Conservation (phyloP, 257 asterid genomes). For the Solanum appendiculatum region DNA sequence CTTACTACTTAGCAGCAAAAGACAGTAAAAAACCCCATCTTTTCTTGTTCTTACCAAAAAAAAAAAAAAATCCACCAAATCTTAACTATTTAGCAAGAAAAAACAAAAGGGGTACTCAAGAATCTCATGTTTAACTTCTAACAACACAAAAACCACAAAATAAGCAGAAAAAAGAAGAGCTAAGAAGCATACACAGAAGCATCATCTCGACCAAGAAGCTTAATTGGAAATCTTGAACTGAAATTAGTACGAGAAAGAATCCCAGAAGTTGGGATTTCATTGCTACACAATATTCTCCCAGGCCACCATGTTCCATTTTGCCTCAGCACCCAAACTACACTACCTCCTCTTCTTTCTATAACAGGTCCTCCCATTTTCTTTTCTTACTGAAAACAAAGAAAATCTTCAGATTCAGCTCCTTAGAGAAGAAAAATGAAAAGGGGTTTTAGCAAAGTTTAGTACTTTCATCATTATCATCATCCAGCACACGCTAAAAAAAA, state of each 20-base stretch:
- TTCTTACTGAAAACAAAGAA: not conserved
- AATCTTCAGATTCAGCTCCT: not conserved
- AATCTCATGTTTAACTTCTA: not conserved
- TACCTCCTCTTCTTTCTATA: conserved; percentile 8
- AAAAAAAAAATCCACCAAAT: not conserved
- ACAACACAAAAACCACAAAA: not conserved
- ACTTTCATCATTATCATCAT: not conserved
- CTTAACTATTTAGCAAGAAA: not conserved
- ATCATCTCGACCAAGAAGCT: conserved; percentile 19
- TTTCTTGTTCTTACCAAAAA: not conserved
- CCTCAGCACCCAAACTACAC: conserved; percentile 22
- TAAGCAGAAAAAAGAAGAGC: not conserved
- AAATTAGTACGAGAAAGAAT: not conserved
- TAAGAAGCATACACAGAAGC: conserved; percentile 22
- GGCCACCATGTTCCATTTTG: conserved; percentile 22
- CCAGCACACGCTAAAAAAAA: not conserved
- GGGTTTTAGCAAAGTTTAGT: not conserved
- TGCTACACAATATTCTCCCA: conserved; percentile 3
- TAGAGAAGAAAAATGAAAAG: not conserved
- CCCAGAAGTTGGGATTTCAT: not conserved
- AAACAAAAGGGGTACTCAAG: not conserved
- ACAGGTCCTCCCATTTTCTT: not conserved
- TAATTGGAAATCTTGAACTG: conserved; percentile 8
- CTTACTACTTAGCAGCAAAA: not conserved
- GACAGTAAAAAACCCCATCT: no score